phyloP scores from a whole-genome alignment of 2,329 filamentous ascomycete genomes.

The Simplicillium sp. region DNA sequence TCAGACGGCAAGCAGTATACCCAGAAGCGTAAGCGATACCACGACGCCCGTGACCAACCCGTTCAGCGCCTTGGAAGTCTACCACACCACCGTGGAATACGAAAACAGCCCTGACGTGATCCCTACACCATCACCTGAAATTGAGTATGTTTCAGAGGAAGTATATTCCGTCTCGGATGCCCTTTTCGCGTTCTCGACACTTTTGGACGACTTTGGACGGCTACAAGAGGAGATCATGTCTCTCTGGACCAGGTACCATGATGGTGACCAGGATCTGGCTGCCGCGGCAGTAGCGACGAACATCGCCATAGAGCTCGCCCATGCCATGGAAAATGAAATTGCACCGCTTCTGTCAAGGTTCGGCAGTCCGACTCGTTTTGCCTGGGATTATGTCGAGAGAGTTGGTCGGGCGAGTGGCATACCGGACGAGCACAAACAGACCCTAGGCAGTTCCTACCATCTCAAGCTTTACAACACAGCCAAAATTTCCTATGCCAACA shows the following conservation, averaged over 20 bases:
- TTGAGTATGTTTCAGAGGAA: not conserved
- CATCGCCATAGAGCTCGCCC: not conserved
- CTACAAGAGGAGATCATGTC: not conserved
- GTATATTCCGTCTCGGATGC: not conserved
- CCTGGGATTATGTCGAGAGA: not conserved
- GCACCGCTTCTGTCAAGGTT: not conserved
- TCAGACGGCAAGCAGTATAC: not conserved
- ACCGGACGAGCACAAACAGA: not conserved
- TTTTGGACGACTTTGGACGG: not conserved
- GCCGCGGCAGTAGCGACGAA: not conserved
- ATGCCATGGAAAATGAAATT: not conserved
- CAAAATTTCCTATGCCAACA: not conserved
- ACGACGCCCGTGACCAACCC: not conserved
- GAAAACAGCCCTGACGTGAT: not conserved
- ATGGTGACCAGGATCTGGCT: not conserved
- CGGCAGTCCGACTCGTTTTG: not conserved
- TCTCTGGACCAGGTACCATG: not conserved
- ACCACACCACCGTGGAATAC: not conserved
- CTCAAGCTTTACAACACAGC: not conserved
- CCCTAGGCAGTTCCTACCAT: not conserved
- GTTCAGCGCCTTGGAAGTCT: not conserved
- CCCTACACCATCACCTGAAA: not conserved
- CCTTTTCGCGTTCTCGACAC: not conserved
- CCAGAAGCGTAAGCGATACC: not conserved
- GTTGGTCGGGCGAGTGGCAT: not conserved